These are phyloP conservation scores for Trichocomaceae sp. DNA, from an alignment of 2,329 filamentous ascomycete genomes.

Conservation along the genomic window DNA sequence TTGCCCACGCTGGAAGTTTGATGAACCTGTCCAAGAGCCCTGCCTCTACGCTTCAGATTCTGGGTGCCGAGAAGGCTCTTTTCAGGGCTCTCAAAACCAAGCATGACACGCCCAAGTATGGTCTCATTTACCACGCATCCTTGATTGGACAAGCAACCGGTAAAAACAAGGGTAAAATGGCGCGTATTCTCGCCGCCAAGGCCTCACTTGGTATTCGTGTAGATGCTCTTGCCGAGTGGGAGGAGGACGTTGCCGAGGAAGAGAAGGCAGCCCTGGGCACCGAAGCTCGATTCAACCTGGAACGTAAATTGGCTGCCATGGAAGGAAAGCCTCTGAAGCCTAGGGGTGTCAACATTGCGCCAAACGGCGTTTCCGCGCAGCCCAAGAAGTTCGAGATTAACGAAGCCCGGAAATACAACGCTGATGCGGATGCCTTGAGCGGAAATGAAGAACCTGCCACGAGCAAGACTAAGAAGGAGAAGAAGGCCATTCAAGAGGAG, in stretches of 20 bases:
- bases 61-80: conserved; percentile 96
- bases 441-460: conserved; percentile 53
- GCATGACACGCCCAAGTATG: conserved; percentile 98
- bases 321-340: conserved; percentile 86
- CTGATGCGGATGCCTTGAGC: conserved; percentile 78
- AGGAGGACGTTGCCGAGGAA: conserved; percentile 75
- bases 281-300: conserved; percentile 43
- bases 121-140: conserved; percentile 85
- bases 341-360: conserved; percentile 66
- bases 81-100: conserved; percentile 99
- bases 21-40: conserved; percentile 93
- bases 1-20: conserved; percentile 88
- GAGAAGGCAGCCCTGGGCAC: conserved; percentile 78
- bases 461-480: conserved; percentile 40
- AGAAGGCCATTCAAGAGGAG: conserved; percentile 42
- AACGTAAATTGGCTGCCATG: conserved; percentile 50
- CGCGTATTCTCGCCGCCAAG: conserved; percentile 91
- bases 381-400: conserved; percentile 76
- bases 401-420: conserved; percentile 89
- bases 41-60: conserved; percentile 92
- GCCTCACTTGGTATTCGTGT: conserved; percentile 87
- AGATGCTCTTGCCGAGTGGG: conserved; percentile 77
- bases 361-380: conserved; percentile 59
- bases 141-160: conserved; percentile 95
- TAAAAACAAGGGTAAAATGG: conserved; percentile 99